Conservation (phyloP, 116 monocot species). For the Posidonia oceanica region DNA sequence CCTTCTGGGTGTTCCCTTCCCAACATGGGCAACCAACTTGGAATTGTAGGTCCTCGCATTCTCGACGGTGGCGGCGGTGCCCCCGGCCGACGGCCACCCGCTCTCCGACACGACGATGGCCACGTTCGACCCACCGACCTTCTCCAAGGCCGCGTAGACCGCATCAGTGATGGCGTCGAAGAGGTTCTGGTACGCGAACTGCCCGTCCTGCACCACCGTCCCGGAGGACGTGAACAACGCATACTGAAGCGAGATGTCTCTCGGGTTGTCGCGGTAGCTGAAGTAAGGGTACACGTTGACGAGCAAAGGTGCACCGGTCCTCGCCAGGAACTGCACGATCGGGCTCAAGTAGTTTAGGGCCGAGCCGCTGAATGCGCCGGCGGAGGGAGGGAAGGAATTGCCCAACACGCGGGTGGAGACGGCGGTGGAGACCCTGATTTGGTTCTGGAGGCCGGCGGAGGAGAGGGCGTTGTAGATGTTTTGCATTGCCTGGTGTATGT, state of each 20-base stretch:
- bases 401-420: slow-evolving; percentile 19
- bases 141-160: slow-evolving; percentile 10
- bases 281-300: too few relatives aligned
- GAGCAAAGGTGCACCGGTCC: slow-evolving; percentile 1
- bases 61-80: not conserved
- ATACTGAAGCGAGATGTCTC: not conserved
- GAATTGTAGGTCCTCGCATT: slow-evolving; percentile 17
- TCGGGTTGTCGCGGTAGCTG: not conserved
- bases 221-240: not conserved
- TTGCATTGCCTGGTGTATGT: slow-evolving; percentile 51
- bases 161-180: slow-evolving; percentile 10
- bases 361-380: not conserved
- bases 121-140: not conserved
- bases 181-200: slow-evolving; percentile 5
- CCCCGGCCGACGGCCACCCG: slow-evolving; percentile 24
- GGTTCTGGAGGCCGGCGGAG: too few relatives aligned
- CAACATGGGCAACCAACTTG: slow-evolving; percentile 4
- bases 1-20: slow-evolving; percentile 14
- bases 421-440: slow-evolving; percentile 46
- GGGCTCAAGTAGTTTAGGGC: not conserved
- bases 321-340: not conserved
- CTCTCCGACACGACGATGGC: slow-evolving; percentile 24
- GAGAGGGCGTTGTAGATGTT: slow-evolving; percentile 37
- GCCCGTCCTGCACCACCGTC: not conserved
- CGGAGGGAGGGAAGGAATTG: not conserved